Conservation (phyloP, 139 green algal species). For the Chlorella sp. region DNA sequence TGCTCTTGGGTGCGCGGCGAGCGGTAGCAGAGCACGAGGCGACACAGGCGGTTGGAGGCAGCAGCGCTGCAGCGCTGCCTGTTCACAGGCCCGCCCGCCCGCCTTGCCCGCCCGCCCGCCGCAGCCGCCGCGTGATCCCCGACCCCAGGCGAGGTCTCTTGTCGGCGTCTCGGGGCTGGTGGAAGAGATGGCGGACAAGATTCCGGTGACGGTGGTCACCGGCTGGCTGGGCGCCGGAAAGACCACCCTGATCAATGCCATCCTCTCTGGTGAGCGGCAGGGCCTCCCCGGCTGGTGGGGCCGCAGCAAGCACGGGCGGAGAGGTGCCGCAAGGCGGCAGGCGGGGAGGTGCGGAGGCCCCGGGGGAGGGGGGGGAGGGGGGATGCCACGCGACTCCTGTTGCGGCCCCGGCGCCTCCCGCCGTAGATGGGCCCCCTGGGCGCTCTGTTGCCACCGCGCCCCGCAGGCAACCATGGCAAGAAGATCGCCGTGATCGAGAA, state of each 20-base stretch:
- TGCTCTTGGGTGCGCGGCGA: too few species aligned
- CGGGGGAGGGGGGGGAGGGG: not conserved
- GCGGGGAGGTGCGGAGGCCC: not conserved
- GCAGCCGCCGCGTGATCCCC: too few species aligned
- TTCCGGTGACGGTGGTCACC: constrained; percentile 53
- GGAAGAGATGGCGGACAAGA: constrained; percentile 44
- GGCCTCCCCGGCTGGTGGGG: not conserved
- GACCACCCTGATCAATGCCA: constrained; percentile 83
- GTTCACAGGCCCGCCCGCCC: too few species aligned
- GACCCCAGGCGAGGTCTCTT: too few species aligned
- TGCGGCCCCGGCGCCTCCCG: not conserved
- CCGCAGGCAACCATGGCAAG: constrained; percentile 63
- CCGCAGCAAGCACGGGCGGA: not conserved
- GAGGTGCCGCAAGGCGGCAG: not conserved
- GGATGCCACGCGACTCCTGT: not conserved
- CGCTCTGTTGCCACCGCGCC: not conserved
- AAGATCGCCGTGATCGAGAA: constrained; percentile 87
- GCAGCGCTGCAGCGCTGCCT: too few species aligned
- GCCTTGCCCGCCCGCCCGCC: too few species aligned
- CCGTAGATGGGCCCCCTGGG: not conserved
- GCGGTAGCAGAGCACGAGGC: too few species aligned
- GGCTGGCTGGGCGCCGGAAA: constrained; percentile 64
- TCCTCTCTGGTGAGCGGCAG: constrained; percentile 49
- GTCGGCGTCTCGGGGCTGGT: too few species aligned
- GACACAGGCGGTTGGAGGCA: too few species aligned